Evolutionary conservation across 768 basidiomycete genomes (phyloP).

Genomic region (Podaxis sp.): DNA sequence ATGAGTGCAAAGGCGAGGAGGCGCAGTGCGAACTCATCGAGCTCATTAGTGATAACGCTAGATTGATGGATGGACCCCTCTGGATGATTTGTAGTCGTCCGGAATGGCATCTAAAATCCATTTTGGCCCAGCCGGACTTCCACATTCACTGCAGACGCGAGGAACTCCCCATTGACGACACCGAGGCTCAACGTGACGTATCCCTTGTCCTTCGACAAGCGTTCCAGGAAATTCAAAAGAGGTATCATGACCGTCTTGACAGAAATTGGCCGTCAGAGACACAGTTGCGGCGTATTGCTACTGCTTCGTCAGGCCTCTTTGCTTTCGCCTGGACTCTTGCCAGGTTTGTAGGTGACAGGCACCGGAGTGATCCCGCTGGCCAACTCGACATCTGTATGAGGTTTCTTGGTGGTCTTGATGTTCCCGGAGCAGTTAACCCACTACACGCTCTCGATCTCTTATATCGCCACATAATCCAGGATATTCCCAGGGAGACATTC

Average conservation of each 20-base stretch:
- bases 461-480: not conserved
- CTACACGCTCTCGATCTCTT: not conserved
- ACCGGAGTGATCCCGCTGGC: not conserved
- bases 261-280: not conserved
- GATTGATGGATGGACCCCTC: not conserved
- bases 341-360: not conserved
- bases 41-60: no score
- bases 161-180: not conserved
- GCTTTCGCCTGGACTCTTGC: not conserved
- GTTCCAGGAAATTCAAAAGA: not conserved
- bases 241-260: not conserved
- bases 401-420: not conserved
- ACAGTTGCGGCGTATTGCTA: not conserved
- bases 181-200: not conserved
- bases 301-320: conserved; percentile 2
- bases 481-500: not conserved
- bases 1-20: no score
- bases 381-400: not conserved
- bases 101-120: not conserved
- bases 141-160: not conserved
- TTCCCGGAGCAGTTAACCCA: not conserved
- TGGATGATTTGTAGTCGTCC: conserved; percentile 4
- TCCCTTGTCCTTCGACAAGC: not conserved
- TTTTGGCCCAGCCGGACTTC: not conserved
- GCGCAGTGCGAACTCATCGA: no score